phyloP scores from a whole-genome alignment of 192 early-diverging fungal species.

The Phycomyces blakesleeanus region DNA sequence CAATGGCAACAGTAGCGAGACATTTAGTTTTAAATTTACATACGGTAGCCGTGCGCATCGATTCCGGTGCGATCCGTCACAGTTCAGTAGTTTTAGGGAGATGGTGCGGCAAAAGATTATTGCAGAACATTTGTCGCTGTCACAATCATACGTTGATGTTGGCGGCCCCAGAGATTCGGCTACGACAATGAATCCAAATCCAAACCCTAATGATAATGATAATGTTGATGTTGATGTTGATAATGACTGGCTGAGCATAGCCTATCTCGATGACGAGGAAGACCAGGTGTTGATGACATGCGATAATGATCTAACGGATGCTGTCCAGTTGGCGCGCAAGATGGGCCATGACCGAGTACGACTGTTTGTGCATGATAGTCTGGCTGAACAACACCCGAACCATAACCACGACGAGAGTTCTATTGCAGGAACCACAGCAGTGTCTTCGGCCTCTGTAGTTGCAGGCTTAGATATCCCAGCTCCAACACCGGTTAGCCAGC shows the following conservation, averaged over 20 bases:
- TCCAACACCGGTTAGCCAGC: not conserved
- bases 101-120: slow-evolving; percentile 49
- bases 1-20: no score
- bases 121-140: slow-evolving; percentile 24
- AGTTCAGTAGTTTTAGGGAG: slow-evolving; percentile 32
- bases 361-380: slow-evolving; percentile 50
- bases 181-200: no score
- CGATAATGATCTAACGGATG: slow-evolving; percentile 73
- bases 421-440: not conserved
- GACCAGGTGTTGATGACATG: slow-evolving; percentile 75
- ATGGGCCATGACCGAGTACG: slow-evolving; percentile 71
- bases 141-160: slow-evolving; percentile 22
- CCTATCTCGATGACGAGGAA: slow-evolving; percentile 86
- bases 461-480: not conserved
- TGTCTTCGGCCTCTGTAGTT: not conserved
- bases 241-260: slow-evolving; percentile 39
- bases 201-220: no score
- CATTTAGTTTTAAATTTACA: slow-evolving; percentile 58
- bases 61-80: slow-evolving; percentile 43
- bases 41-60: slow-evolving; percentile 61
- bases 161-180: not conserved
- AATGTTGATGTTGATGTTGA: slow-evolving; percentile 35
- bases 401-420: not conserved
- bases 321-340: slow-evolving; percentile 71
- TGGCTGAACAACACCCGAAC: slow-evolving; percentile 9